These are phyloP conservation scores for Lumnitzera racemosa DNA, from an alignment of 345 rosid genomes.

Conservation along the genomic window DNA sequence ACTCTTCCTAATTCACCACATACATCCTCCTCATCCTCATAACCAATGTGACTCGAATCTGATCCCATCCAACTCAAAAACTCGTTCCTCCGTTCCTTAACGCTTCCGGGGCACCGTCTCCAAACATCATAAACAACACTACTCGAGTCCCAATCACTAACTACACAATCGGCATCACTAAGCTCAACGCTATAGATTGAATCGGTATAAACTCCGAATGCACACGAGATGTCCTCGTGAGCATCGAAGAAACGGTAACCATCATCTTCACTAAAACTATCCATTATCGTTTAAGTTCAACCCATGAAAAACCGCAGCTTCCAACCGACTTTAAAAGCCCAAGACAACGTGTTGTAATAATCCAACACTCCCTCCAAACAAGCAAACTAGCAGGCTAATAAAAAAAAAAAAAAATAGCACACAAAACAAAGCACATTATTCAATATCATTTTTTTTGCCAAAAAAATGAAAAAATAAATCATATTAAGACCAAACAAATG, in stretches of 20 bases:
- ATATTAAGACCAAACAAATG: conserved; percentile 6
- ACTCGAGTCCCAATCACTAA: conserved; percentile 9
- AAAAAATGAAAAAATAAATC: conserved; percentile 16
- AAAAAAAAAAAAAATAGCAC: conserved; percentile 13
- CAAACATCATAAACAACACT: conserved; percentile 50
- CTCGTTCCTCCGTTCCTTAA: conserved; percentile 13
- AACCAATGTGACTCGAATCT: conserved; percentile 15
- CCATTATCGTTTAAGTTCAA: conserved; percentile 55
- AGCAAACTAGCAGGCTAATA: conserved; percentile 43
- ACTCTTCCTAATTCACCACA: conserved; percentile 14
- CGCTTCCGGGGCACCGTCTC: conserved; percentile 53
- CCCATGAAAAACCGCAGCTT: conserved; percentile 55
- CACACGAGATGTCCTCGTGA: conserved; percentile 39
- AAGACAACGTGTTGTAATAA: conserved; percentile 29
- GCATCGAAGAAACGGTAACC: conserved; percentile 70
- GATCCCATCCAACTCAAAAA: conserved; percentile 31
- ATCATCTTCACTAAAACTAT: conserved; percentile 48
- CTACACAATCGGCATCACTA: conserved; percentile 1
- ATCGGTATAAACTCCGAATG: conserved; percentile 20
- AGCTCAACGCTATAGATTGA: conserved; percentile 7
- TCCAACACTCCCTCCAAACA: conserved; percentile 41
- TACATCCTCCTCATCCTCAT: conserved; percentile 16
- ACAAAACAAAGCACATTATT: conserved; percentile 30
- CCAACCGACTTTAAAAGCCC: conserved; percentile 31
- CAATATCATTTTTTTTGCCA: conserved; percentile 31